Percentiles rank a stretch among this genome's conserved stretches.
Evolutionary conservation across 129 eudicot genomes (phyloP).

Genomic region (Flaveria robusta): DNA sequence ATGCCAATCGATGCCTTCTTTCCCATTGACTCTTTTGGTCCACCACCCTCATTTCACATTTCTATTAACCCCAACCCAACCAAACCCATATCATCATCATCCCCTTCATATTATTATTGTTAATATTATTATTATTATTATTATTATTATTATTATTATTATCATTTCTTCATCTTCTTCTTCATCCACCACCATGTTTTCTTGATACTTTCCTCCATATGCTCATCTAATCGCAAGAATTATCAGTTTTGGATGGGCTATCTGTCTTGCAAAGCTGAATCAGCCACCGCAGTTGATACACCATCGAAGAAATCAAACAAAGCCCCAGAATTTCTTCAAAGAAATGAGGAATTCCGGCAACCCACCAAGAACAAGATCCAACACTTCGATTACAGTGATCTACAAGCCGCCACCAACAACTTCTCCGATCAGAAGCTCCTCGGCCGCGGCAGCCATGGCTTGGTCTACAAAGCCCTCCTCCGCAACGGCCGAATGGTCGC

Average conservation of each 20-base stretch:
- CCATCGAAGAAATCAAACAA: slow-evolving; percentile 34
- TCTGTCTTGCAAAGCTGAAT: slow-evolving; percentile 72
- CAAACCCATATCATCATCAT: background rate
- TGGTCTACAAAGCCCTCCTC: slow-evolving; percentile 83
- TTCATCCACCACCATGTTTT: background rate
- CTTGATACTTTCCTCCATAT: background rate
- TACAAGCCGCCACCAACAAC: slow-evolving; percentile 70
- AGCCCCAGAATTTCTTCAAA: slow-evolving; percentile 14
- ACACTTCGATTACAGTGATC: slow-evolving; percentile 68
- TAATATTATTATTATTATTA: background rate
- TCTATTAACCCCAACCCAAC: background rate
- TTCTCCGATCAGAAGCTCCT: slow-evolving; percentile 78
- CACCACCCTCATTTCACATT: slow-evolving; percentile 18
- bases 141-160: too few species aligned
- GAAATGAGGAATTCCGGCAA: slow-evolving; percentile 1
- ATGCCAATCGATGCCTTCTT: slow-evolving; percentile 12
- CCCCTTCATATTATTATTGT: too few species aligned
- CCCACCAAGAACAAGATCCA: slow-evolving; percentile 48
- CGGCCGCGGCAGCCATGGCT: slow-evolving; percentile 96
- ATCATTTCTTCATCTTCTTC: background rate
- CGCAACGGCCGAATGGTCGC: slow-evolving; percentile 81
- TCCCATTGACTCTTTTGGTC: slow-evolving; percentile 29
- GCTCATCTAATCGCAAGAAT: background rate
- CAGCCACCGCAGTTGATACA: slow-evolving; percentile 49
- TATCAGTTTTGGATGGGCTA: slow-evolving; percentile 54